Evolutionary conservation across 2,329 filamentous ascomycete species (phyloP).

Genomic region (Acarospora socialis): DNA sequence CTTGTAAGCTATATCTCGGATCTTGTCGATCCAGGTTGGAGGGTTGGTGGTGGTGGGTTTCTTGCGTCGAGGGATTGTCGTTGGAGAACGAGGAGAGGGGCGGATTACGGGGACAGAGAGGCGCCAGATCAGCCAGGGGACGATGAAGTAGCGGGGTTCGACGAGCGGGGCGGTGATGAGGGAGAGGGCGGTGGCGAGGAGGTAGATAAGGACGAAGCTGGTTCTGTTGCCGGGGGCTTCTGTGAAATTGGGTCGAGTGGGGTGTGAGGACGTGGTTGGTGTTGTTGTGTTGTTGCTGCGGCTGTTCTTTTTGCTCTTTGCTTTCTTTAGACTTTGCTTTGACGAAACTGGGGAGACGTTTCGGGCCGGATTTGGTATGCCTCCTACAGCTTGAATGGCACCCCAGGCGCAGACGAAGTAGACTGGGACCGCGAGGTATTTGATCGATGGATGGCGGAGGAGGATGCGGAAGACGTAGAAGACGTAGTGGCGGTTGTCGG

Average conservation of each 20-base stretch:
- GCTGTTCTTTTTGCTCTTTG: constrained; percentile 1
- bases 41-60: background rate
- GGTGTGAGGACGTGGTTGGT: constrained; percentile 41
- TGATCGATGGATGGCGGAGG: constrained; percentile 46
- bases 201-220: constrained; percentile 45
- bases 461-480: constrained; percentile 92
- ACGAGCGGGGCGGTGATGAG: constrained; percentile 82
- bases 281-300: constrained; percentile 20
- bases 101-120: constrained; percentile 50
- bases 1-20: constrained; percentile 4
- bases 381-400: constrained; percentile 49
- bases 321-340: background rate
- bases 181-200: constrained; percentile 60
- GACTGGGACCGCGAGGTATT: constrained; percentile 51
- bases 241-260: background rate
- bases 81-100: constrained; percentile 11
- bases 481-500: constrained; percentile 92
- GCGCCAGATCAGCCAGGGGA: constrained; percentile 89
- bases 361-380: constrained; percentile 16
- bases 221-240: constrained; percentile 22
- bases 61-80: background rate
- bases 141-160: constrained; percentile 89
- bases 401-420: constrained; percentile 61
- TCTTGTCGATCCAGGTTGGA: background rate
- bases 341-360: background rate